phyloP scores from a whole-genome alignment of 768 basidiomycete species.

The Omphalotus guepiniiformis region DNA sequence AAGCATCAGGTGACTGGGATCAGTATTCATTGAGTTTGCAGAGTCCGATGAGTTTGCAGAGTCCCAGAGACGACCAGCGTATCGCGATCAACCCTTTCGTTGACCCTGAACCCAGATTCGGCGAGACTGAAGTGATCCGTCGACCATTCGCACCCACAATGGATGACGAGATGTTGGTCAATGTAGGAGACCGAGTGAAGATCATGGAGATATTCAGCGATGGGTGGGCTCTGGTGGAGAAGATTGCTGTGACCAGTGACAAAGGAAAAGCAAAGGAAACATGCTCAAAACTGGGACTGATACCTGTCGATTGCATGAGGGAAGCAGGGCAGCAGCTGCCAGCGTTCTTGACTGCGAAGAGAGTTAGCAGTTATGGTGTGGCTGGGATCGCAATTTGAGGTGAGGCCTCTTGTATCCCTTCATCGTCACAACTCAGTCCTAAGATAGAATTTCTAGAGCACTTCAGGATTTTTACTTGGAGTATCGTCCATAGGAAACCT shows the following conservation, averaged over 20 bases:
- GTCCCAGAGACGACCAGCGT: too few relatives aligned
- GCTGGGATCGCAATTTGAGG: too few relatives aligned
- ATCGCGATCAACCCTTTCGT: constrained; percentile 27
- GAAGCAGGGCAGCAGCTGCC: constrained; percentile 41
- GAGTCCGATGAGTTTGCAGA: neutral
- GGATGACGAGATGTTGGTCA: constrained; percentile 56
- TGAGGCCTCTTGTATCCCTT: too few relatives aligned
- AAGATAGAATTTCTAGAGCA: too few relatives aligned
- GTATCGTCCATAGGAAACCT: too few relatives aligned
- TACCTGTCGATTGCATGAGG: constrained; percentile 69
- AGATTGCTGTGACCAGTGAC: constrained; percentile 16
- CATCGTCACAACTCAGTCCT: too few relatives aligned
- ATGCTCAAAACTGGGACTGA: constrained; percentile 38
- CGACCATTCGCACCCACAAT: constrained; percentile 55
- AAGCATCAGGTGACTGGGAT: constrained; percentile 19
- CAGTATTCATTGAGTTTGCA: constrained; percentile 11
- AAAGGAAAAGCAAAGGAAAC: constrained; percentile 23
- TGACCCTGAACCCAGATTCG: constrained; percentile 26
- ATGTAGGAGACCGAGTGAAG: constrained; percentile 46
- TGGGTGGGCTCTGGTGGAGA: constrained; percentile 67
- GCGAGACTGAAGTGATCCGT: constrained; percentile 43
- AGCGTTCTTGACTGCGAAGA: constrained; percentile 45
- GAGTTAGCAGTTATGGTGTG: constrained; percentile 33
- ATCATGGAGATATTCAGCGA: constrained; percentile 59
- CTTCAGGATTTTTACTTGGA: too few relatives aligned